Base-by-base conservation (phyloP, 768 basidiomycete species). In the Trametes elegans region DNA sequence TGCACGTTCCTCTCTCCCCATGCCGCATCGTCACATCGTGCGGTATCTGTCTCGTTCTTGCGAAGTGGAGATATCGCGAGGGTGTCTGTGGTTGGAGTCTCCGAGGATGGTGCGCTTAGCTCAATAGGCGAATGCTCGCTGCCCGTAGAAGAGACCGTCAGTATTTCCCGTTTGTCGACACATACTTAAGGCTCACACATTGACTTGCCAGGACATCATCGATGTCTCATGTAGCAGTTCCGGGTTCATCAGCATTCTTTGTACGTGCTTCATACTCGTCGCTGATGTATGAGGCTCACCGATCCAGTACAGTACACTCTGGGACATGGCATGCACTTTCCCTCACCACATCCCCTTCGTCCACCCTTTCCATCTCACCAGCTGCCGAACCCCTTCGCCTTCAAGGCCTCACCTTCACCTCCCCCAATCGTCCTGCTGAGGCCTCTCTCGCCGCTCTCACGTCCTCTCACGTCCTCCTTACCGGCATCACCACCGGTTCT, bases 401-500 rank as follows among this genome's bases (percentile, higher is more conserved):
- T 1, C 52, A 57, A 11, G 42, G 48, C 35, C 55, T 66, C 27
- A 50, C 63, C 31, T 66, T 67, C 57, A 47, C 57, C 39, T 32
- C 63, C 27, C 23, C 60, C 8, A n/a, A 29, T 11, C 60, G 46
- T 39, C 10, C 52, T 11, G 32, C 41, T 29, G 68, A 69, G 39
- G 42, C 61, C 7, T 61, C 70, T 26, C 26, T 70, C 24, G 54
- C 62, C 21, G 59, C 68, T 10, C 55, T 71, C 40, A 63, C 62
- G 1, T 67, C 69, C 32, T 69, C 69, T 0, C 67, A 69, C 48
- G 65, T 69, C 43, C 61, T 71, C 32, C 62, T 72, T 24, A 61
- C 62, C 39, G 64, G 62, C 27, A 45, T 67, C 34, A 29, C 63
- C 8, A 42, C 55, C 13, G 54, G 61, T 18, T 44, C 59, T 7